These are phyloP conservation scores for Ophiognomonia clavigignenti-juglandacearum DNA, from an alignment of 2,329 filamentous ascomycete genomes.

Conservation along the genomic window DNA sequence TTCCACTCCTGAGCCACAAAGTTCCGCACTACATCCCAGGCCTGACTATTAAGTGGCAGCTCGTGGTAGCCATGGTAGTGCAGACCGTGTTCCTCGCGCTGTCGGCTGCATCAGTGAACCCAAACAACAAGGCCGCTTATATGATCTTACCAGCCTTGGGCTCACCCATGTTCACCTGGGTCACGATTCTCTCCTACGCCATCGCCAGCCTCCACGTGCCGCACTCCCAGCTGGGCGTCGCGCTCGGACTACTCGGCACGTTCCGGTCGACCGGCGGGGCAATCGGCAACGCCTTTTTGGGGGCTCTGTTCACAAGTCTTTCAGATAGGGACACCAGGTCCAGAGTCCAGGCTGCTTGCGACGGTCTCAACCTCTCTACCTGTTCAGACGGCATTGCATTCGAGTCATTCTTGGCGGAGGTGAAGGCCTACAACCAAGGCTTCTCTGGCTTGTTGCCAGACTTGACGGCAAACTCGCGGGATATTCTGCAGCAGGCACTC, in stretches of 20 bases:
- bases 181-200: constrained; percentile 7
- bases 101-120: constrained; percentile 3
- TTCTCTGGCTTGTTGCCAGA: not conserved
- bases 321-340: not conserved
- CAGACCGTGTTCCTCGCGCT: constrained; percentile 5
- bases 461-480: not conserved
- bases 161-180: constrained; percentile 1
- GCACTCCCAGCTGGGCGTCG: constrained; percentile 5
- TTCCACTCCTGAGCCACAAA: not conserved
- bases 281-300: constrained; percentile 2
- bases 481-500: not conserved
- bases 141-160: constrained; percentile 4
- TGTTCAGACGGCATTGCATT: not conserved
- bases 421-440: constrained; percentile 4
- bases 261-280: constrained; percentile 6
- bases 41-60: constrained; percentile 9
- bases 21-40: constrained; percentile 2
- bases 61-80: not conserved
- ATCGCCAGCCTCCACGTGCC: constrained; percentile 6
- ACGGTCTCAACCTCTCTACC: not conserved
- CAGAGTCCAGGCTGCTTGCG: not conserved
- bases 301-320: not conserved
- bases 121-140: constrained; percentile 6
- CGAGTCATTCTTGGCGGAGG: not conserved
- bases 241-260: constrained; percentile 2